phyloP scores from a whole-genome alignment of 495 filamentous ascomycete genomes.

The Trichoderma reesei region DNA sequence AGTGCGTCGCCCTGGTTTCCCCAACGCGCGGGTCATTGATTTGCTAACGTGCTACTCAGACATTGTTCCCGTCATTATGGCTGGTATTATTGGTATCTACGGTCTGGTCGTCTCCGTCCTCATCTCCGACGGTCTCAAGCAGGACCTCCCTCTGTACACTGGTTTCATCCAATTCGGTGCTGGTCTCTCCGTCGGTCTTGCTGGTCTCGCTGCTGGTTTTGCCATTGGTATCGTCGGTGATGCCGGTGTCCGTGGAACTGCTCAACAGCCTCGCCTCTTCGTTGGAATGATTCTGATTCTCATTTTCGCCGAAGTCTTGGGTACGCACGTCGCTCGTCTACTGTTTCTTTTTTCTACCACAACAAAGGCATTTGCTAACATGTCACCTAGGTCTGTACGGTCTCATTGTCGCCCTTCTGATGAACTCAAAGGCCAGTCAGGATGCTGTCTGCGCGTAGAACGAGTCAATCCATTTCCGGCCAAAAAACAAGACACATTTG shows the following conservation, averaged over 20 bases:
- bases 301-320: slow-evolving; percentile 99
- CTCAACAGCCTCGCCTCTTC: slow-evolving; percentile 94
- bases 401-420: slow-evolving; percentile 93
- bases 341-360: too few relatives aligned
- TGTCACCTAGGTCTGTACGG: slow-evolving; percentile 73
- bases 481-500: slow-evolving; percentile 1
- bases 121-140: slow-evolving; percentile 83
- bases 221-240: slow-evolving; percentile 99
- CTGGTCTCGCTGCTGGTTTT: slow-evolving; percentile 96
- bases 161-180: slow-evolving; percentile 97
- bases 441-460: slow-evolving; percentile 33
- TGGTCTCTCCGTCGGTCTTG: slow-evolving; percentile 89
- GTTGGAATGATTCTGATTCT: slow-evolving; percentile 99
- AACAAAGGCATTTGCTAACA: not conserved
- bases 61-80: slow-evolving; percentile 99
- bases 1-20: slow-evolving; percentile 49
- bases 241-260: slow-evolving; percentile 95
- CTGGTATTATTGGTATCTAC: slow-evolving; percentile 99
- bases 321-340: slow-evolving; percentile 36
- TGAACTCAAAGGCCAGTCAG: slow-evolving; percentile 78
- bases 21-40: not conserved
- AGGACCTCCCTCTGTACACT: slow-evolving; percentile 73
- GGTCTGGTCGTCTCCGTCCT: slow-evolving; percentile 97
- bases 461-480: not conserved
- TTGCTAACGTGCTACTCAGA: slow-evolving; percentile 44